Conservation (phyloP, 345 rosid species). For the Iberis pinnata region DNA sequence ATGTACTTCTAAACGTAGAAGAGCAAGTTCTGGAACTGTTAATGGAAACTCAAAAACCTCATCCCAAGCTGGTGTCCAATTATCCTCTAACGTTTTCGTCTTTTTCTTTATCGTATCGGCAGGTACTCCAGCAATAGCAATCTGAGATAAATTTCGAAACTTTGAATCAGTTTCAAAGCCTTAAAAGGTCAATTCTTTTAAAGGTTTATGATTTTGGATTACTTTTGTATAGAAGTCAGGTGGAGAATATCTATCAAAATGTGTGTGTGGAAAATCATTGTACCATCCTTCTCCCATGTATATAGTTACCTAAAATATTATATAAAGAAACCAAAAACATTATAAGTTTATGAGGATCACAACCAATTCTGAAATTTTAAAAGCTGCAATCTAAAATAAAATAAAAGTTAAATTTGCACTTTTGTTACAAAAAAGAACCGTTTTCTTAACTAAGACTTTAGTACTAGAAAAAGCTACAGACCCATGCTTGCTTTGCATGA, state of each 20-base stretch:
- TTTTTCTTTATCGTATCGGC: conserved; percentile 70
- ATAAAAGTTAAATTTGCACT: too few species aligned
- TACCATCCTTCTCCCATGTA: conserved; percentile 96
- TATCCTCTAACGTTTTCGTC: conserved; percentile 63
- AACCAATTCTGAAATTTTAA: too few species aligned
- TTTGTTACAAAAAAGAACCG: too few species aligned
- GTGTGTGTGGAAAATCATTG: conserved; percentile 58
- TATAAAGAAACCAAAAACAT: not conserved
- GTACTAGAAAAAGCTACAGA: too few species aligned
- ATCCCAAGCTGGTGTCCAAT: conserved; percentile 73
- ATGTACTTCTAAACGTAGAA: conserved; percentile 76
- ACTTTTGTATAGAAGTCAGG: conserved; percentile 83
- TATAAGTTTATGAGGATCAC: not conserved
- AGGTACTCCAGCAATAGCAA: conserved; percentile 80
- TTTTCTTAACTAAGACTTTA: not conserved
- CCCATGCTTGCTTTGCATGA: too few species aligned
- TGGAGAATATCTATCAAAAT: conserved; percentile 73
- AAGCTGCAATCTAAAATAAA: too few species aligned
- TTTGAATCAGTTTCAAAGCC: conserved; percentile 3
- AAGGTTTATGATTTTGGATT: conserved; percentile 44
- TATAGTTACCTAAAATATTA: conserved; percentile 50
- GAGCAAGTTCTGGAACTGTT: conserved; percentile 78
- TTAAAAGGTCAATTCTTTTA: conserved; percentile 3
- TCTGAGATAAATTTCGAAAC: conserved; percentile 28
- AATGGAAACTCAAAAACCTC: conserved; percentile 80